A percentile compares a stretch with the other conserved stretches of the same genome.
These are phyloP conservation scores for Agaricus bisporus DNA, from an alignment of 768 basidiomycete species.

Conservation along the genomic window DNA sequence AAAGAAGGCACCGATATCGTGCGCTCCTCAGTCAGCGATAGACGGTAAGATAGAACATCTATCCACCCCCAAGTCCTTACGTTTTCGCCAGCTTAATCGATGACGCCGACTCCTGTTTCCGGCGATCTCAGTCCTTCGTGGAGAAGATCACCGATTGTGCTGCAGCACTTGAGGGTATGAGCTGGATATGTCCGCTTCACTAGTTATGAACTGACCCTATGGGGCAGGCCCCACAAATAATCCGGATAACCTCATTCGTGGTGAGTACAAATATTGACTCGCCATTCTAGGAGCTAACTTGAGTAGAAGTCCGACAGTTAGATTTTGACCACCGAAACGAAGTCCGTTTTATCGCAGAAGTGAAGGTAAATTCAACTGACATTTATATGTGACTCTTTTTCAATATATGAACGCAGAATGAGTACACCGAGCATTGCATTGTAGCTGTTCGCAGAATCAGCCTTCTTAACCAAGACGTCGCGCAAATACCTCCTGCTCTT, in stretches of 20 bases:
- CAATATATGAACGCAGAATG: constrained; percentile 45
- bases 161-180: constrained; percentile 45
- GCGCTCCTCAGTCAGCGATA: constrained; percentile 40
- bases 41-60: constrained; percentile 31
- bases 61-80: background rate
- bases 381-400: constrained; percentile 13
- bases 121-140: constrained; percentile 53
- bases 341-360: constrained; percentile 46
- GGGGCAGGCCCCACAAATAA: background rate
- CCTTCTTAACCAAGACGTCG: constrained; percentile 72
- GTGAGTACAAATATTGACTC: background rate
- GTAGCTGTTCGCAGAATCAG: constrained; percentile 70
- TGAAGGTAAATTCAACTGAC: constrained; percentile 37
- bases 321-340: constrained; percentile 60
- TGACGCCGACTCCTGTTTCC: constrained; percentile 49
- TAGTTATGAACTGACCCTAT: constrained; percentile 36
- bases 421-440: constrained; percentile 64
- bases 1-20: constrained; percentile 55
- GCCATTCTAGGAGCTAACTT: background rate
- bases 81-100: constrained; percentile 41
- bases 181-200: background rate
- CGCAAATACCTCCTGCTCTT: constrained; percentile 63
- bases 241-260: background rate
- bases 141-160: constrained; percentile 49
- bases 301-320: constrained; percentile 54